Base-by-base conservation (phyloP, 805 yeast species). In the Sugiyamaella qingdaonensis region DNA sequence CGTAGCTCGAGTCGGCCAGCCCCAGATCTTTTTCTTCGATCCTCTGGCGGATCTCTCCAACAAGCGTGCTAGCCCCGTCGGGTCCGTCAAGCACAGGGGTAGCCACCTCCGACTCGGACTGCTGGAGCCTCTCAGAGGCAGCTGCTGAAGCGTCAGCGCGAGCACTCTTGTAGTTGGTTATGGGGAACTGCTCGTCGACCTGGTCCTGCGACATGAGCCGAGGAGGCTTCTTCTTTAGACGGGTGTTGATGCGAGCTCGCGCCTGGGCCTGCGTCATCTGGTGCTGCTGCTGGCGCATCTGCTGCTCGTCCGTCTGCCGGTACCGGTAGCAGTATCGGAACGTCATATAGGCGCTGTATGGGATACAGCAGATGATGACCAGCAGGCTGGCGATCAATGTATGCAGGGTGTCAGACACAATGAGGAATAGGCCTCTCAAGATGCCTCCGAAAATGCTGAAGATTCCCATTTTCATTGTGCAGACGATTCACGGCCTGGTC, bases 101-200 rank as follows among this genome's bases (percentile, higher is more conserved):
- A 2, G 43, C 19, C 13, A 39, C 8, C 19, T 19, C 43, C 10
- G 43, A 7, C 43, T 14, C 43, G 5, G 37, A 34, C 29, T 24
- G 29, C 7, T 7, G 29, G 29, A 7, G 7, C n/a, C 37, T 34
- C 4, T n/a, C 37, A n/a, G 37, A 14, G 4, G 16, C 10, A 9
- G 37, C 16, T 9, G 8, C 37, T 3, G 37, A 34, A 4, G 16
- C 43, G 13, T 39, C 43, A 3, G 43, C 14, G 5, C 43, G 19
- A 16, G 43, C 59, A 63, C 50, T 49, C 46, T 65, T 63, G 57
- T 67, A 68, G 24, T 59, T 60, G 45, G 54, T 56, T 8, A 54
- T 54, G 7, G 73, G 73, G 54, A 68, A 68, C 47, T 64, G 54
- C 42, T 61, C 64, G 48, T 68, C 61, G 39, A 69, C 57, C 39